Conservation (phyloP, 257 asterid species). For the Orobanche coerulescens region DNA sequence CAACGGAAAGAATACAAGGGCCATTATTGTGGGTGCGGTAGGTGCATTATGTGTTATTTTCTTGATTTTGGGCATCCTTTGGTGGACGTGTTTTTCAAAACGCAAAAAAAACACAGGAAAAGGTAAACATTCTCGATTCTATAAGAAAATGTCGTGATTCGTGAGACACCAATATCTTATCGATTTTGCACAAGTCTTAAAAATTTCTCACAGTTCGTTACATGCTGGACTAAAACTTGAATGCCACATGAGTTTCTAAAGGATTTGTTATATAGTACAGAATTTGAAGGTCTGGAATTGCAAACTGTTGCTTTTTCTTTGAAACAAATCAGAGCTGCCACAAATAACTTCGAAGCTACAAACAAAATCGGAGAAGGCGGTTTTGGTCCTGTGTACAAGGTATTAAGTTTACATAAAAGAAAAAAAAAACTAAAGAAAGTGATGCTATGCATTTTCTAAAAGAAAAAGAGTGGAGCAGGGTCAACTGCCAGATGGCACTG, state of each 20-base stretch:
- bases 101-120: slow-evolving; percentile 30
- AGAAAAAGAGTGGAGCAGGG: slow-evolving; percentile 50
- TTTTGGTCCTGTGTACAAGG: slow-evolving; percentile 90
- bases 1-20: slow-evolving; percentile 37
- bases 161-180: too few species aligned
- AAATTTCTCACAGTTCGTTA: too few species aligned
- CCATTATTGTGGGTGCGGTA: slow-evolving; percentile 35
- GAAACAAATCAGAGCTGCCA: slow-evolving; percentile 70
- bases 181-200: too few species aligned
- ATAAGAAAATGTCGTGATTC: not conserved
- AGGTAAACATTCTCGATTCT: slow-evolving; percentile 28
- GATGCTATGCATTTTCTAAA: too few species aligned
- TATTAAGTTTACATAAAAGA: not conserved
- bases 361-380: slow-evolving; percentile 91
- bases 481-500: slow-evolving; percentile 53
- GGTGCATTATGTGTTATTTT: slow-evolving; percentile 24
- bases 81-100: slow-evolving; percentile 46
- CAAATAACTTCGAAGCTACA: slow-evolving; percentile 55
- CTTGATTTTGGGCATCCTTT: slow-evolving; percentile 33
- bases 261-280: slow-evolving; percentile 27
- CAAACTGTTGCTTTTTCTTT: slow-evolving; percentile 56
- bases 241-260: not conserved
- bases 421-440: slow-evolving; percentile 1
- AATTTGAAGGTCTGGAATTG: slow-evolving; percentile 49
- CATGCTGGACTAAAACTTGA: too few species aligned